Evolutionary conservation across 176 grass and related monocot species (phyloP), one percentile per base, ranked within the genome.

Genomic region (Aegilops umbellulata): DNA sequence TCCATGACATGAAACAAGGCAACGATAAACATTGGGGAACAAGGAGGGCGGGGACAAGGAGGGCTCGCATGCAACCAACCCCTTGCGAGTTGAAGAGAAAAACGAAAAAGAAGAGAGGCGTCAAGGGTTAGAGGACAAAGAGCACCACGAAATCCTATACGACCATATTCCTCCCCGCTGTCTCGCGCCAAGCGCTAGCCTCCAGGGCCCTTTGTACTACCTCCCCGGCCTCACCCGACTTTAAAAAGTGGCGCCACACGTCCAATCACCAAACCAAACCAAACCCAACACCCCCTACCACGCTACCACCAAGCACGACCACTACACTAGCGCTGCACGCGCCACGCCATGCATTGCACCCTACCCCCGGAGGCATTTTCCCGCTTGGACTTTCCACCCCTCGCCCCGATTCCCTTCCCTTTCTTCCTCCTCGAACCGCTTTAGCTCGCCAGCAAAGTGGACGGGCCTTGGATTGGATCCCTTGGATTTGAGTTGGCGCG

Each of bases 401-500:
- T 76, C 83, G 27, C 15, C 86, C 73, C 87, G 95, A 93, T 98
- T 94, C 95, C 88, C 75, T 87, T 85, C 82, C 86, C 84, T 81
- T 61, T 41, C 42, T 67, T 81, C 64, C 78, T 69, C 87, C 75
- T 44, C 83, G 60, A 89, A 85, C 87, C 61, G 79, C 66, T 66
- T 27, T 24, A 47, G 44, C 17, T 57, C 29, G 83, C 74, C 77
- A 76, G 35, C 73, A 86, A 83, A 73, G 55, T 51, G 82, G 30
- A 53, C 44, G 85, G 46, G 82, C 23, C 55, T 69, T 92, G 86
- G 67, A 82, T 93, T 81, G 82, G 75, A 90, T 88, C 82, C 86
- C 83, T 86, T 66, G 83, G 78, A 90, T 85, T 88, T 85, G 86
- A 95, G 74, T 85, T 91, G 91, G 93, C 93, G 92, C 96, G 89